Conservation (phyloP, 2,329 filamentous ascomycete genomes). For the Aspergillus niger region DNA sequence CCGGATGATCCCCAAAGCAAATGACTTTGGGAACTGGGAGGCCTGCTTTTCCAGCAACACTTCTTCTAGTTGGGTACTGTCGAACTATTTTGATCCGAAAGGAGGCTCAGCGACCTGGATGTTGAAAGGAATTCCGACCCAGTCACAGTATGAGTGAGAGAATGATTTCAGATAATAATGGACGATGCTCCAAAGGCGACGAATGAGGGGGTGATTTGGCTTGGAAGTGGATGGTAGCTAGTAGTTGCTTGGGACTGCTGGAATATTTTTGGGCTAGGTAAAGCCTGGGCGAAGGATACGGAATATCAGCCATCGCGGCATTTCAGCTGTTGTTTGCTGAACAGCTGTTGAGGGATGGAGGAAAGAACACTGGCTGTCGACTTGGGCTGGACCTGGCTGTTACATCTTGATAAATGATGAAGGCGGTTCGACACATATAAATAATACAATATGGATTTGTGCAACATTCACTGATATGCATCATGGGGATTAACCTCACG, state of each 20-base stretch:
- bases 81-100: conserved; percentile 45
- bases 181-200: conserved; percentile 33
- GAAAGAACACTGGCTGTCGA: accelerated
- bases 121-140: conserved; percentile 28
- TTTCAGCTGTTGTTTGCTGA: background rate
- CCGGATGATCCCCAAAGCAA: conserved; percentile 35
- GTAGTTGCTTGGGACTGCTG: too few relatives aligned
- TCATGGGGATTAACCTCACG: too few relatives aligned
- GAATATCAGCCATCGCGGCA: background rate
- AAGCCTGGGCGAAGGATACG: conserved; percentile 26
- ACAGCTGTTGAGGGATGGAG: too few relatives aligned
- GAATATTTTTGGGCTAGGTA: conserved; percentile 29
- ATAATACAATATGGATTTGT: too few relatives aligned
- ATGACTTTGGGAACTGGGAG: conserved; percentile 40
- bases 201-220: conserved; percentile 19
- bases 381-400: too few relatives aligned
- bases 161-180: conserved; percentile 32
- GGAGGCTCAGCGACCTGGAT: conserved; percentile 36
- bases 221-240: too few relatives aligned
- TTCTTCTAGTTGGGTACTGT: conserved; percentile 40
- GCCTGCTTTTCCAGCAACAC: conserved; percentile 33
- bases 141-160: conserved; percentile 35
- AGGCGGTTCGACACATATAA: too few relatives aligned
- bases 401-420: too few relatives aligned
- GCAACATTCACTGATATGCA: too few relatives aligned